phyloP scores from a whole-genome alignment of 2,329 filamentous ascomycete genomes.

The Penicillium capsulatum region DNA sequence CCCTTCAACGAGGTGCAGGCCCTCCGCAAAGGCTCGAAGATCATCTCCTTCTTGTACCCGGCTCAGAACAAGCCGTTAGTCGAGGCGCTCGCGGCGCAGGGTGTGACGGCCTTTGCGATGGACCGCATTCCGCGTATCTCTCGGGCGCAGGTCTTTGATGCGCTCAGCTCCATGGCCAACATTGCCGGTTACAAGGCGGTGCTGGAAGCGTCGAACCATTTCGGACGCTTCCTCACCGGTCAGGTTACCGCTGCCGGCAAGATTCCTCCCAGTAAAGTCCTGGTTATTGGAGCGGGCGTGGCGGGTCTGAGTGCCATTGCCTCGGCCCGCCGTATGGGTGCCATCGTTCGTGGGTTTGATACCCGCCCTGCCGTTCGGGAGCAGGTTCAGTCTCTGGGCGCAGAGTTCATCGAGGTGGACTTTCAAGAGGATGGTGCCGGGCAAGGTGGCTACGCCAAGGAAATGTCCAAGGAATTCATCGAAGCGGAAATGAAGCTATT shows the following conservation, averaged over 20 bases:
- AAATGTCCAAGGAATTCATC: slow-evolving; percentile 92
- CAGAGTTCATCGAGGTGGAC: slow-evolving; percentile 84
- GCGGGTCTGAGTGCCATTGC: slow-evolving; percentile 85
- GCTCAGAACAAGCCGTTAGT: slow-evolving; percentile 73
- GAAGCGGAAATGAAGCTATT: slow-evolving; percentile 92
- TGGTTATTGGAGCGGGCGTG: slow-evolving; percentile 86
- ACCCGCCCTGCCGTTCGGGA: slow-evolving; percentile 83
- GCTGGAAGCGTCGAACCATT: slow-evolving; percentile 81
- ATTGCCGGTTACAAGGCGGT: slow-evolving; percentile 93
- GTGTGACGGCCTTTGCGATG: slow-evolving; percentile 80
- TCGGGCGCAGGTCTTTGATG: slow-evolving; percentile 82
- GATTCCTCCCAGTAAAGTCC: slow-evolving; percentile 84
- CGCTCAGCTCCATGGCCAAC: slow-evolving; percentile 87
- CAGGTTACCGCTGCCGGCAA: slow-evolving; percentile 87
- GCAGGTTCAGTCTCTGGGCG: slow-evolving; percentile 84
- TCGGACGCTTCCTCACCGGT: slow-evolving; percentile 81
- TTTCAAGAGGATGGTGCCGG: slow-evolving; percentile 80
- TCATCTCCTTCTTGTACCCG: slow-evolving; percentile 81
- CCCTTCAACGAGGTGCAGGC: slow-evolving; percentile 62
- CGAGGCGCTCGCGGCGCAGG: slow-evolving; percentile 64
- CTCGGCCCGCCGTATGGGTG: slow-evolving; percentile 78
- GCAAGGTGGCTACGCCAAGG: slow-evolving; percentile 82
- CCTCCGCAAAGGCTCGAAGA: slow-evolving; percentile 64
- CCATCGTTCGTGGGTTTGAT: slow-evolving; percentile 85
- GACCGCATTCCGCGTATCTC: slow-evolving; percentile 90